phyloP scores from a whole-genome alignment of 177 flowering plant species.

The Vitis hybrid region DNA sequence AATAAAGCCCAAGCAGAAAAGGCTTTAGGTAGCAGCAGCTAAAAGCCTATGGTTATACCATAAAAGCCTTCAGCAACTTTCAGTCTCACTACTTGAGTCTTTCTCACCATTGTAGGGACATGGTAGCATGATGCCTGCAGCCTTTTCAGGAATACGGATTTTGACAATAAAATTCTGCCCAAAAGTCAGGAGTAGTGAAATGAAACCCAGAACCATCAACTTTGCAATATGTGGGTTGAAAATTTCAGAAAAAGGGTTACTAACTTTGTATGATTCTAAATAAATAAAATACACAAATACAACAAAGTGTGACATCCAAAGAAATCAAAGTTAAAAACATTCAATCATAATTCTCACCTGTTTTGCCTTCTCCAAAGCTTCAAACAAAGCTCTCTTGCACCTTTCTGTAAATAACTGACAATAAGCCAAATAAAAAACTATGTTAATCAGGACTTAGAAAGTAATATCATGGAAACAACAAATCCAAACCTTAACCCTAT shows the following conservation, averaged over 20 bases:
- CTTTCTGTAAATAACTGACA: slow-evolving; percentile 45
- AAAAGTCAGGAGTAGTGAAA: slow-evolving; percentile 82
- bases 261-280: neutral
- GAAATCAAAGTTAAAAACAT: neutral
- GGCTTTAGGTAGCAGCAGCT: slow-evolving; percentile 19
- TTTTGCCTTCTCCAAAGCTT: slow-evolving; percentile 65
- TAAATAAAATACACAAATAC: neutral
- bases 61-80: slow-evolving; percentile 43
- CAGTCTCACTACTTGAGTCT: slow-evolving; percentile 16
- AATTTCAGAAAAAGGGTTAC: neutral
- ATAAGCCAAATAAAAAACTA: neutral
- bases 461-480: neutral
- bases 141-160: slow-evolving; percentile 58
- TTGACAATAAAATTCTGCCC: slow-evolving; percentile 63
- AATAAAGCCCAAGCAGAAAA: no score
- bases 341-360: slow-evolving; percentile 1
- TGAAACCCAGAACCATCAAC: slow-evolving; percentile 93
- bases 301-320: no score
- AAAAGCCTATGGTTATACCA: slow-evolving; percentile 44
- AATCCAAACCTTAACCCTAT: neutral
- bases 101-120: slow-evolving; percentile 27
- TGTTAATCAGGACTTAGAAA: neutral
- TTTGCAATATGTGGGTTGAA: slow-evolving; percentile 49
- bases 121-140: slow-evolving; percentile 72
- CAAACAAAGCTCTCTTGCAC: slow-evolving; percentile 50